Conservation (phyloP, 768 basidiomycete genomes). For the Leccinum subgranulosum region DNA sequence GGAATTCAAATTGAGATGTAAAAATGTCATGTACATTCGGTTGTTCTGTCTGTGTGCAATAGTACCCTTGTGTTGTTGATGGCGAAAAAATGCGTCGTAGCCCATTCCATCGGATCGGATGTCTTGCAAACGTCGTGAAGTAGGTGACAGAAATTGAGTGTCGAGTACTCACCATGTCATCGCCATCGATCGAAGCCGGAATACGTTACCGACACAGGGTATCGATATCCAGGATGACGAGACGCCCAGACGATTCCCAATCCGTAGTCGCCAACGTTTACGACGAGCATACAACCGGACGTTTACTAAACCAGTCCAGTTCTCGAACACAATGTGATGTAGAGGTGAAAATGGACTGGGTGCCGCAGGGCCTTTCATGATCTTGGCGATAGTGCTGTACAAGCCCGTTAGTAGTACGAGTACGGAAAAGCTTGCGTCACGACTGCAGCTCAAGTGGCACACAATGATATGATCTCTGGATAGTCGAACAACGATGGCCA, state of each 20-base stretch:
- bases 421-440: not conserved
- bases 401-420: not conserved
- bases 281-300: slow-evolving; percentile 10
- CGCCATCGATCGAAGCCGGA: not conserved
- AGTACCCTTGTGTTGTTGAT: not conserved
- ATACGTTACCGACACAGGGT: slow-evolving; percentile 6
- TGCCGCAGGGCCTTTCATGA: not conserved
- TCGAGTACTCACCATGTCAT: not conserved
- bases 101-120: not conserved
- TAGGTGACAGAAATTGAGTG: not conserved
- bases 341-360: not conserved
- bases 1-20: not conserved
- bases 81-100: slow-evolving; percentile 1
- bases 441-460: not conserved
- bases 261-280: slow-evolving; percentile 5
- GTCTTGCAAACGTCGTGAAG: not conserved
- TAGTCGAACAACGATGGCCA: slow-evolving; percentile 5
- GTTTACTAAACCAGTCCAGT: slow-evolving; percentile 1
- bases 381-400: slow-evolving; percentile 1
- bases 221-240: slow-evolving; percentile 2
- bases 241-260: not conserved
- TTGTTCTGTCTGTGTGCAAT: not conserved
- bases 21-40: not conserved
- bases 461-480: not conserved
- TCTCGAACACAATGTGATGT: not conserved